These are phyloP conservation scores for Osmanthus fragrans DNA, from an alignment of 257 asterid genomes.

Conservation along the genomic window DNA sequence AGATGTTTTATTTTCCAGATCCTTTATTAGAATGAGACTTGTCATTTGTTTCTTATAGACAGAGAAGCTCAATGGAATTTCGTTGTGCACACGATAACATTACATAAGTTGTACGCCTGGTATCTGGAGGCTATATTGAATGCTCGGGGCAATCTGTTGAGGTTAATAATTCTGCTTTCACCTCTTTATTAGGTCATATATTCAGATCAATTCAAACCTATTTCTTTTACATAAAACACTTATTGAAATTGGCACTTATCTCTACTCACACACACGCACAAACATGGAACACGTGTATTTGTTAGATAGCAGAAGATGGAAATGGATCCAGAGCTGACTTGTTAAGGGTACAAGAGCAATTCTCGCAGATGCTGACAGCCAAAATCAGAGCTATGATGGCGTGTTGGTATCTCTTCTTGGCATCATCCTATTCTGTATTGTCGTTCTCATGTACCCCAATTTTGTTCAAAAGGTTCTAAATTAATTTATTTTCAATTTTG, in stretches of 20 bases:
- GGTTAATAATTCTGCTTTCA: neutral
- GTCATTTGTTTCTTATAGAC: conserved; percentile 3
- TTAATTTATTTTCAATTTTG: neutral
- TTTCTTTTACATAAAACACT: neutral
- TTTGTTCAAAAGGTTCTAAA: neutral
- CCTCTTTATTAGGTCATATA: neutral
- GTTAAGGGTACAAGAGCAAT: neutral
- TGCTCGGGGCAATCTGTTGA: neutral
- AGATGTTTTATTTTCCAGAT: neutral
- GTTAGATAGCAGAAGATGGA: neutral
- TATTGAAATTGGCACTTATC: neutral
- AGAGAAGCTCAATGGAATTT: neutral
- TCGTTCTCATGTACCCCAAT: neutral
- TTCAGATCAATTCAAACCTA: neutral
- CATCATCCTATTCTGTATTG: neutral
- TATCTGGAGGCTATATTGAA: neutral
- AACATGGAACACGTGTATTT: neutral
- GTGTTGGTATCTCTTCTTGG: neutral
- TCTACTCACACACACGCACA: neutral
- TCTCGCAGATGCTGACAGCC: neutral
- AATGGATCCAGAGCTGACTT: conserved; percentile 5
- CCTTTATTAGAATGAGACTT: neutral
- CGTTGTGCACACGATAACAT: neutral
- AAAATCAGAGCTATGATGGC: neutral
- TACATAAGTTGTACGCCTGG: neutral